phyloP scores from a whole-genome alignment of 805 yeast species.

The Candida namnaoensis region DNA sequence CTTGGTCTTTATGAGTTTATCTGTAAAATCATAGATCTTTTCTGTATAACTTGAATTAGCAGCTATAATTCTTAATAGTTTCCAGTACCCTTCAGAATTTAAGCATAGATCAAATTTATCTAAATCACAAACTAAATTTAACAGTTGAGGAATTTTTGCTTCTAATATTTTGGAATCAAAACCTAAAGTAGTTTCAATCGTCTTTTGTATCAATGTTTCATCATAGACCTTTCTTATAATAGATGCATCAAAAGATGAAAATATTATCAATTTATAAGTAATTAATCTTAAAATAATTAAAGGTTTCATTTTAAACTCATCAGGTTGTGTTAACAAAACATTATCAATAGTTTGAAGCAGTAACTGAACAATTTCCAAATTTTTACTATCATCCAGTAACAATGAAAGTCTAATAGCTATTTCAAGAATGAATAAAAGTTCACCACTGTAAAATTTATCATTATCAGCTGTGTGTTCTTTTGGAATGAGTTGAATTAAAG shows the following conservation, averaged over 20 bases:
- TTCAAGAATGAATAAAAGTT: constrained; percentile 37
- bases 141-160: constrained; percentile 8
- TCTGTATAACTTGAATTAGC: constrained; percentile 32
- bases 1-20: constrained; percentile 24
- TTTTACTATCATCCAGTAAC: constrained; percentile 18
- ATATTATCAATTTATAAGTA: constrained; percentile 42
- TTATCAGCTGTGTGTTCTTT: constrained; percentile 19
- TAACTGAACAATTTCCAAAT: constrained; percentile 8
- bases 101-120: constrained; percentile 24
- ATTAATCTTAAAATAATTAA: constrained; percentile 29
- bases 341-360: constrained; percentile 10
- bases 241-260: constrained; percentile 5
- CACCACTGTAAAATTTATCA: constrained; percentile 14
- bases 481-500: constrained; percentile 26
- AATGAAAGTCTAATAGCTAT: constrained; percentile 19
- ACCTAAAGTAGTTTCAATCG: constrained; percentile 5
- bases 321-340: constrained; percentile 1
- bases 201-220: not conserved
- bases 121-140: constrained; percentile 8
- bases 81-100: constrained; percentile 49
- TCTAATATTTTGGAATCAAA: constrained; percentile 10
- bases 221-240: not conserved
- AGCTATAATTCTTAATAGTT: constrained; percentile 37
- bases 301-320: constrained; percentile 18
- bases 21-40: constrained; percentile 39